phyloP scores from a whole-genome alignment of 192 early-diverging fungal species.

The Coemansia reversa region DNA sequence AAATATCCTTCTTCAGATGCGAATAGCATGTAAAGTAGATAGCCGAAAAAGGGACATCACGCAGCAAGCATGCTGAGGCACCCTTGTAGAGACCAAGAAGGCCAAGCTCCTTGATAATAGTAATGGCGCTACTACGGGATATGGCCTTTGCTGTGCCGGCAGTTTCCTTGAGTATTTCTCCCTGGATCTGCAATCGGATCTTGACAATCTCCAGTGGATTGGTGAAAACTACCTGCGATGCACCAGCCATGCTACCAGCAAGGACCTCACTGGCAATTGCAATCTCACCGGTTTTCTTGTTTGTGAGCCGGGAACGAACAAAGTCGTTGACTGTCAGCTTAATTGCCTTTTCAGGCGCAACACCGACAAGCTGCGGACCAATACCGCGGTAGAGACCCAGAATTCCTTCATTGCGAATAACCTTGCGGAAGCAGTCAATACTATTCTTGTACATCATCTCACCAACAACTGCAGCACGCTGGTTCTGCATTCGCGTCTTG shows the following conservation, averaged over 20 bases:
- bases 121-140: constrained; percentile 70
- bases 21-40: constrained; percentile 98
- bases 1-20: constrained; percentile 93
- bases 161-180: constrained; percentile 62
- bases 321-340: constrained; percentile 97
- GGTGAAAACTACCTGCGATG: constrained; percentile 87
- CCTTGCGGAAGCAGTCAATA: constrained; percentile 94
- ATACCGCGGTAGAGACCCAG: constrained; percentile 89
- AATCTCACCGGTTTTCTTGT: constrained; percentile 73
- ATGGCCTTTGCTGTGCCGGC: constrained; percentile 42
- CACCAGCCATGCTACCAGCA: constrained; percentile 85
- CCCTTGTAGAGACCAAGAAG: constrained; percentile 94
- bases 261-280: constrained; percentile 76
- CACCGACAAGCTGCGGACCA: constrained; percentile 88
- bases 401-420: constrained; percentile 88
- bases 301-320: constrained; percentile 67
- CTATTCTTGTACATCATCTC: constrained; percentile 93
- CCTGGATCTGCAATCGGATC: constrained; percentile 91
- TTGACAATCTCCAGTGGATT: constrained; percentile 99
- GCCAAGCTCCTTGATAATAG: constrained; percentile 88
- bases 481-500: constrained; percentile 99
- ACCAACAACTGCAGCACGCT: constrained; percentile 85
- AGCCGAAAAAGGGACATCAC: constrained; percentile 95
- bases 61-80: constrained; percentile 85
- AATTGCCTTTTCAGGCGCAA: constrained; percentile 98